These are phyloP conservation scores for Prosopis cineraria DNA, from an alignment of 306 rosid species.

Conservation along the genomic window DNA sequence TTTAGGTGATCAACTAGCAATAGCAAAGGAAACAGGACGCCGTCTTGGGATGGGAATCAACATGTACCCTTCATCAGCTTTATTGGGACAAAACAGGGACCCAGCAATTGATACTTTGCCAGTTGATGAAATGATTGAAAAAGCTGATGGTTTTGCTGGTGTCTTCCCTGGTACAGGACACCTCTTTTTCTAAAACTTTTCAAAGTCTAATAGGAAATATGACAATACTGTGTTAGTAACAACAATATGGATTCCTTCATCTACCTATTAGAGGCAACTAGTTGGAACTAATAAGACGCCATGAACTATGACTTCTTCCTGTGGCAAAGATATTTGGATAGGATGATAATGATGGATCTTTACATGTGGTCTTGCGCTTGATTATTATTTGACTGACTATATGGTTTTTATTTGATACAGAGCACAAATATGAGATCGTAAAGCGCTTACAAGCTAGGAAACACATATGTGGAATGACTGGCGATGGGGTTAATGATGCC, in stretches of 20 bases:
- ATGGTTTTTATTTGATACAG: conserved; percentile 36
- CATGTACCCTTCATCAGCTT: conserved; percentile 83
- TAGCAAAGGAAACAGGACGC: conserved; percentile 88
- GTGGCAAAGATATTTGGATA: conserved; percentile 12
- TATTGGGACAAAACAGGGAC: conserved; percentile 71
- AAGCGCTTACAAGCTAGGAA: conserved; percentile 73
- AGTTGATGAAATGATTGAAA: conserved; percentile 82
- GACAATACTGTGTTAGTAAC: conserved; percentile 5
- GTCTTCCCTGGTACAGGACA: conserved; percentile 72
- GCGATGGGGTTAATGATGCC: conserved; percentile 88
- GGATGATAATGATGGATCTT: conserved; percentile 9
- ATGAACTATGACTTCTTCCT: background rate
- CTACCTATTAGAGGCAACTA: conserved; percentile 13
- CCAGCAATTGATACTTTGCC: conserved; percentile 63
- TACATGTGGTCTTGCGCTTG: background rate
- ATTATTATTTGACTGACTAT: conserved; percentile 24
- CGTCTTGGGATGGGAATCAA: conserved; percentile 91
- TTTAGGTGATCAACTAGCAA: conserved; percentile 85
- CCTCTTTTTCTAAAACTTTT: background rate
- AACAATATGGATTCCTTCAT: conserved; percentile 20
- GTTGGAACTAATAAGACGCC: background rate
- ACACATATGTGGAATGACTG: conserved; percentile 87
- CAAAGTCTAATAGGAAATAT: background rate
- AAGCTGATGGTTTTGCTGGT: conserved; percentile 90
- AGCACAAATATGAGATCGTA: conserved; percentile 85